Percentiles rank a stretch among this genome's conserved stretches.
These are phyloP conservation scores for Saccharomycopsis guyanensis DNA, from an alignment of 805 yeast genomes.

Conservation along the genomic window DNA sequence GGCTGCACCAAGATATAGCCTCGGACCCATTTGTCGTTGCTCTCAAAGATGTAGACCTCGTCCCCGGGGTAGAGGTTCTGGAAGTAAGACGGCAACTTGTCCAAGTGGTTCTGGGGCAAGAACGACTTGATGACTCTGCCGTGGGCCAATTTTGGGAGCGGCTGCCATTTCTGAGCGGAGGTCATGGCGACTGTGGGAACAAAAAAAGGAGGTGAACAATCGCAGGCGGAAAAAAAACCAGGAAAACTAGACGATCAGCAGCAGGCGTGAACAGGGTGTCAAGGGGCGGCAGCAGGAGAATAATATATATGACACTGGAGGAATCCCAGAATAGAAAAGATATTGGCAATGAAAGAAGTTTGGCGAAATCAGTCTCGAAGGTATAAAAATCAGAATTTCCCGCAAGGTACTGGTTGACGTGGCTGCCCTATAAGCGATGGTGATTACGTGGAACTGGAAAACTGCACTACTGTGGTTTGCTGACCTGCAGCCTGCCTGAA, in stretches of 20 bases:
- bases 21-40: constrained; percentile 62
- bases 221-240: no score
- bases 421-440: not conserved
- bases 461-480: no score
- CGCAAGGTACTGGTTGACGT: not conserved
- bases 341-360: no score
- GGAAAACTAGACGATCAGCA: no score
- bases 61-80: constrained; percentile 67
- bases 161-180: constrained; percentile 34
- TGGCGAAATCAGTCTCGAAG: no score
- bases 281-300: no score
- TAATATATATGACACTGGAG: no score
- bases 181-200: not conserved
- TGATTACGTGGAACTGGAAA: not conserved
- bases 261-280: no score
- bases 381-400: not conserved
- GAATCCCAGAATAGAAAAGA: no score
- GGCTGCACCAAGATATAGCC: constrained; percentile 69
- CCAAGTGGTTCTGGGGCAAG: constrained; percentile 35
- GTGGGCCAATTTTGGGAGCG: constrained; percentile 38
- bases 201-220: no score
- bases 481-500: no score
- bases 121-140: constrained; percentile 39
- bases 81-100: constrained; percentile 31
- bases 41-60: constrained; percentile 67